Base-by-base conservation (phyloP, 2,329 filamentous ascomycete species). In the Fusarium pseudocircinatum region DNA sequence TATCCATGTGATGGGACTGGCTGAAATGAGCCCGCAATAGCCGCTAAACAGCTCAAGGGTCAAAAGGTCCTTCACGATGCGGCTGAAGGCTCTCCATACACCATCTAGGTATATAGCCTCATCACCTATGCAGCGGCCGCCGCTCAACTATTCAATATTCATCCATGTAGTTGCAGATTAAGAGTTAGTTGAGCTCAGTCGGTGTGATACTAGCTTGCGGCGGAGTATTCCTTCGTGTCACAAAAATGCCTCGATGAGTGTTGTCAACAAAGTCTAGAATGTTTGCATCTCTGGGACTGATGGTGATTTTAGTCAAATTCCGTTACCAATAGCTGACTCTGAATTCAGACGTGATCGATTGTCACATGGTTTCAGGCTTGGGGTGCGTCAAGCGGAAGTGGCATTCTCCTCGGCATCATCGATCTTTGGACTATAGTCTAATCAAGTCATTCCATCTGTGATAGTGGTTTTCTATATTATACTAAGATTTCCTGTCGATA, bases 111-210 rank as follows among this genome's bases (percentile, higher is more conserved):
- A 26, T 56, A 39, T 16, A 20, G 10, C 13, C 37, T 56, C 9
- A 32, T 24, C 6, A 12, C 52, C 4, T 56, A 12, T 24, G 8
- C 18, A 56, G 52, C 22, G 28, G 52, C 44, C 44, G 44, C 44
- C 14, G 0, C 3, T n/a, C 22, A 13, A 3, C 16, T 13, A 49
- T n/a, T 14, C 22, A 15, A 42, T 13, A 24, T 24, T 0, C 2
- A 24, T 8, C 12, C 16, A 56, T 43, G 16, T 4, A 16, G 32
- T 32, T 20, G n/a, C 7, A 56, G 4, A 12, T 43, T 11, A 24
- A 32, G 24, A 26, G 16, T 18, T 4, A n/a, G 4, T 43, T 16
- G 7, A 22, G 4, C 26, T 32, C 12, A 22, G 37, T 32, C 52
- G 15, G 24, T 22, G 15, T 12, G 20, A 30, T 16, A 32, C 37